Base-by-base conservation (phyloP, 495 filamentous ascomycete genomes). In the Penicillium verhagenii region DNA sequence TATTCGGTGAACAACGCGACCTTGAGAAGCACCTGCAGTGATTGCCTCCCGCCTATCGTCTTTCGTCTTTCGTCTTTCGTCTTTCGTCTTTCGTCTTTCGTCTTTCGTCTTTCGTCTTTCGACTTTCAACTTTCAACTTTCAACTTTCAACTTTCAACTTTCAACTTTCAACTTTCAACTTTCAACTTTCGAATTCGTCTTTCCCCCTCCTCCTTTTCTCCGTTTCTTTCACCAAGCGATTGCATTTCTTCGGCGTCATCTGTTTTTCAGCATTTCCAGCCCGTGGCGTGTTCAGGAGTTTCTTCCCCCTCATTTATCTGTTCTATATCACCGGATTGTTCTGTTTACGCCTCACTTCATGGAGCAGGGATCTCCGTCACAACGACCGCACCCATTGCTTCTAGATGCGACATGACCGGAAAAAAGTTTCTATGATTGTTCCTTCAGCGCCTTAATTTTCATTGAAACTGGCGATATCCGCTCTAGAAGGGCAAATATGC, bases 1-100 rank as follows among this genome's bases (percentile, higher is more conserved):
- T 92, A 19, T 98, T 97, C 60, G 83, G 89, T 43, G 91, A 97
- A 75, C 91, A 96, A 75, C 84, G 82, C 60, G 87, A 92, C 61
- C 72, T 69, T n/a, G 81, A 88, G 60, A 69, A 61, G 10, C 63
- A 59, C 9, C 8, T 48, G 20, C 43, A 47, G 23, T 39, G 20
- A 44, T 45, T 9, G 1, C 9, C 19, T 18, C 51, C 35, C 42
- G 3, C 20, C n/a, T 11, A 16, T 37, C 7, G 20, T 8, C 24
- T 35, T 13, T 25, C 40, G 21, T n/a, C n/a, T n/a, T n/a, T n/a
- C n/a, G n/a, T n/a, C n/a, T n/a, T n/a, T n/a, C n/a, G n/a, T n/a
- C n/a, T n/a, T n/a, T n/a, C n/a, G n/a, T n/a, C n/a, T n/a, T n/a
- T n/a, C n/a, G n/a, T n/a, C n/a, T n/a, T n/a, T n/a, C n/a, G n/a